These are phyloP conservation scores for Cairneyella variabilis DNA, from an alignment of 495 filamentous ascomycete species.

Conservation along the genomic window DNA sequence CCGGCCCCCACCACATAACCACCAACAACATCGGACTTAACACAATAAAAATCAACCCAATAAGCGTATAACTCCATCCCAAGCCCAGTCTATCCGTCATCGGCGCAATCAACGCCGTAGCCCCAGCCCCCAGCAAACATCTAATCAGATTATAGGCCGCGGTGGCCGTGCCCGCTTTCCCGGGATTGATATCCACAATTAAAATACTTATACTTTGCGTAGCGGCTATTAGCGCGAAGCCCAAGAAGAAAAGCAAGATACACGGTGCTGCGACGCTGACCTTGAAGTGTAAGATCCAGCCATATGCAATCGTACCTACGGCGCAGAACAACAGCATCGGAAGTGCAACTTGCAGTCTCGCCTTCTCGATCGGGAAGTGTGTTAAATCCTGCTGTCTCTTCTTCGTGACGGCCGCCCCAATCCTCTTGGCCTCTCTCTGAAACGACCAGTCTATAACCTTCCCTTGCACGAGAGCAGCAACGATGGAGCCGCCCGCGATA, in stretches of 20 bases:
- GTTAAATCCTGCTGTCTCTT: constrained; percentile 44
- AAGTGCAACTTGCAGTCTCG: constrained; percentile 54
- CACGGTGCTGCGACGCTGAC: constrained; percentile 42
- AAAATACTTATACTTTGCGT: constrained; percentile 49
- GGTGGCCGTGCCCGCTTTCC: constrained; percentile 57
- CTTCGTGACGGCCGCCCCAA: constrained; percentile 41
- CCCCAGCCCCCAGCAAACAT: constrained; percentile 64
- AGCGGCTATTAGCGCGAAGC: constrained; percentile 43
- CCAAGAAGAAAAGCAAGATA: constrained; percentile 53
- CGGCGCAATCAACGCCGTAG: constrained; percentile 59
- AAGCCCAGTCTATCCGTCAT: constrained; percentile 63
- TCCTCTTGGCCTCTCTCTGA: constrained; percentile 35
- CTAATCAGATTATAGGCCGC: constrained; percentile 69
- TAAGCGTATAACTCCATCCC: constrained; percentile 69
- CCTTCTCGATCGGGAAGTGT: constrained; percentile 61
- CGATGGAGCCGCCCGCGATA: constrained; percentile 56
- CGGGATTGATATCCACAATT: constrained; percentile 63
- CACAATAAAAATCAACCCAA: constrained; percentile 49
- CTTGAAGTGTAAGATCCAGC: constrained; percentile 49
- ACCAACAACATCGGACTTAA: constrained; percentile 49
- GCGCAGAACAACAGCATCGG: constrained; percentile 41
- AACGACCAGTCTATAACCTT: constrained; percentile 52
- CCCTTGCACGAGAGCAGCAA: constrained; percentile 56
- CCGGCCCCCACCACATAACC: constrained; percentile 35
- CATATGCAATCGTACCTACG: constrained; percentile 43